Evolutionary conservation across 2,329 filamentous ascomycete species (phyloP), one percentile per base, ranked within the genome.

Genomic region (Curvularia eragrostidis): DNA sequence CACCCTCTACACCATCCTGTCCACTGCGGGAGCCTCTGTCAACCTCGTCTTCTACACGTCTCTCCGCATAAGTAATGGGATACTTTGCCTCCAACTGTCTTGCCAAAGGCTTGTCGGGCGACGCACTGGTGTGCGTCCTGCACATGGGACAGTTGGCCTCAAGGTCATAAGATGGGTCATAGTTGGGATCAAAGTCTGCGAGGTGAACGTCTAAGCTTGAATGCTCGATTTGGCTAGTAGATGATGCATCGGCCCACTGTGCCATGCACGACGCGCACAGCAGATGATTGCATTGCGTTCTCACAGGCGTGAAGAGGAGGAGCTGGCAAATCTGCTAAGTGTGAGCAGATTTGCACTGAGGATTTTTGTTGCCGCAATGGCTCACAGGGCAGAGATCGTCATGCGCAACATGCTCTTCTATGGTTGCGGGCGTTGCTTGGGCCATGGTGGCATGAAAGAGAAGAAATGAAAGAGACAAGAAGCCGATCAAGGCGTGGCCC

Each of bases 61-160:
- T 67, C 42, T 77, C 71, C 2, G 58, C 61, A 50, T 78, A 81
- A 1, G 69, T 66, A 0, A 21, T 48, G 0, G 78, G 77, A 59
- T 82, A 81, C 28, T 64, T 71, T 1, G 38, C 43, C 52, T 66
- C 59, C 5, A 82, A 65, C 9, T 61, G 51, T n/a, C 60, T 58
- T 5, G 69, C 70, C 5, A 74, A 52, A 5, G 53, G 34, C 5
- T 50, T 41, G 39, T 79, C 73, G 1, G 72, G 59, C 1, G 61
- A 36, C 1, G 78, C 78, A 1, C 73, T 73, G 0, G 79, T 79
- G 38, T 67, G 66, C 2, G 78, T 78, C 7, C 79, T 71, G 49
- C 80, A 82, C 79, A 82, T 81, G 12, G 80, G 80, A 60, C 80
- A 81, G 26, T 73, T 73, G 1, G 78, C 78, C 56, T 79, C 75